Evolutionary conservation across 2,329 filamentous ascomycete genomes (phyloP), one percentile per base, ranked within the genome.

Genomic region (Pseudogymnoascus verrucosus): DNA sequence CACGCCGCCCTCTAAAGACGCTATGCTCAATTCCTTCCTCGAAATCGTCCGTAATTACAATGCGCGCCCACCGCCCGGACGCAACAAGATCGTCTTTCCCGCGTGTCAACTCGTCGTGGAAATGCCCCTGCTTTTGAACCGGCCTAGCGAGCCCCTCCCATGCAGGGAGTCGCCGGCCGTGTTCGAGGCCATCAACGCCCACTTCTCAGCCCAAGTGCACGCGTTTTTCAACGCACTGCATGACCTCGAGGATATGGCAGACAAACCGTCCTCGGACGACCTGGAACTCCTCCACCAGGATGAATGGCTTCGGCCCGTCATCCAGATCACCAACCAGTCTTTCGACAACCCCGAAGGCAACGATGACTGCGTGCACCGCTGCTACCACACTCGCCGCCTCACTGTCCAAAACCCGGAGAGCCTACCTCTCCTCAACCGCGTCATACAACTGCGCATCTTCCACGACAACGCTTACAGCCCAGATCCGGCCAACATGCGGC

Each of bases 121-220:
- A 60, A 36, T 60, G 54, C 54, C 54, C 54, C 14, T 60, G 54
- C 28, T 60, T 60, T 16, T 60, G 11, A 60, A 12, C 28, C 28
- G 2, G 28, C 54, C 54, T 37, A 8, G 54, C 28, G 26, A 7
- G 28, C 28, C 54, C 54, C 54, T 60, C 54, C 7, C 31, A 16
- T 69, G 67, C 63, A 57, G 63, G 36, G 67, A 69, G 57, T 42
- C 67, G 34, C 37, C 47, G 19, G 65, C 39, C 60, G 67, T 61
- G 59, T 63, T 65, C 57, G 65, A 66, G 51, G 64, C 64, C n/a
- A 34, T 68, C 64, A 65, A 67, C 54, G 34, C 42, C 62, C 62
- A 65, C 36, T 65, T 68, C 57, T 69, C 65, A 57, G 63, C 67
- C 60, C 62, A 67, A 62, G 28, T 66, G 10, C 67, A 66, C 51